A percentile compares a stretch with the other conserved stretches of the same genome.
These are phyloP conservation scores for Petunia hybrid DNA, from an alignment of 305 asterid species.

Conservation along the genomic window DNA sequence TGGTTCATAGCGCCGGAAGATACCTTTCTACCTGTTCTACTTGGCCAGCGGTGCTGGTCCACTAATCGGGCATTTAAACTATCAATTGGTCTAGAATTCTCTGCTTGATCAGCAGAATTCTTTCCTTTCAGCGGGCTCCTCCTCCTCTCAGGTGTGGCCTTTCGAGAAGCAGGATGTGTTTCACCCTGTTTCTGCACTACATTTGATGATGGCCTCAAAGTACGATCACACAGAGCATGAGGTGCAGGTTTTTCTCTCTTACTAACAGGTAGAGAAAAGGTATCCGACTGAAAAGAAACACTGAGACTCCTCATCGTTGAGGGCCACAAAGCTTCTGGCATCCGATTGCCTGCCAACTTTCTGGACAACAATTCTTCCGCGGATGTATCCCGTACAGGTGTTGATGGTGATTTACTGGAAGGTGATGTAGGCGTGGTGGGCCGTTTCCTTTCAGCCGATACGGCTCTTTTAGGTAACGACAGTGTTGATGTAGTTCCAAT, in stretches of 20 bases:
- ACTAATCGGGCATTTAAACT: constrained; percentile 56
- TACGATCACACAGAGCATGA: constrained; percentile 48
- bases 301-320: constrained; percentile 76
- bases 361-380: constrained; percentile 57
- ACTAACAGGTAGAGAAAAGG: constrained; percentile 48
- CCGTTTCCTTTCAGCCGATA: constrained; percentile 80
- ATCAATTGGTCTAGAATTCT: constrained; percentile 78
- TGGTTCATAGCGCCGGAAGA: constrained; percentile 48
- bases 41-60: constrained; percentile 89
- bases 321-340: constrained; percentile 90
- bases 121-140: constrained; percentile 78
- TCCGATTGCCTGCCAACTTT: constrained; percentile 55
- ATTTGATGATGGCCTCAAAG: constrained; percentile 55
- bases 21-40: constrained; percentile 55
- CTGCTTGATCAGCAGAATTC: constrained; percentile 60
- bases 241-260: constrained; percentile 70
- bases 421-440: constrained; percentile 67
- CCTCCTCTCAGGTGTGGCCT: constrained; percentile 74
- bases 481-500: constrained; percentile 45
- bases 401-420: constrained; percentile 57
- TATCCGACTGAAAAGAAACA: constrained; percentile 68
- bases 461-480: constrained; percentile 62
- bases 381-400: constrained; percentile 68
- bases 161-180: constrained; percentile 52
- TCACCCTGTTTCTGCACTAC: constrained; percentile 47